Percentiles rank a stretch among this genome's conserved stretches.
These are phyloP conservation scores for Macrophomina pseudophaseolina DNA, from an alignment of 2,329 filamentous ascomycete genomes.

Conservation along the genomic window DNA sequence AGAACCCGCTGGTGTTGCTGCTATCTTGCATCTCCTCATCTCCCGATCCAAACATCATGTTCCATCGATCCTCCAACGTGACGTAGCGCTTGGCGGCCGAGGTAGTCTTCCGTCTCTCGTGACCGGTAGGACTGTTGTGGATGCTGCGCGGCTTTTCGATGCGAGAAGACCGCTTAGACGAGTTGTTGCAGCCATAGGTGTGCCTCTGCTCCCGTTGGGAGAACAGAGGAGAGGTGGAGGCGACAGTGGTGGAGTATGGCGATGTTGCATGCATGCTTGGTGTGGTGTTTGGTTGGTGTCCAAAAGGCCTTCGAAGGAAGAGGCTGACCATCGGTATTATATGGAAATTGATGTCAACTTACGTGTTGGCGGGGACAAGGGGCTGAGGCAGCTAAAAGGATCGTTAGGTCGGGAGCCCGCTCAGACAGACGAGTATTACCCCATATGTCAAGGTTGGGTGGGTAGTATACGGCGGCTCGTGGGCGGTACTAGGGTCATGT, in stretches of 20 bases:
- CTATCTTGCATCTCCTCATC: slow-evolving; percentile 22
- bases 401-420: slow-evolving; percentile 26
- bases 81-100: slow-evolving; percentile 46
- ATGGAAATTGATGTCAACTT: slow-evolving; percentile 25
- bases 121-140: slow-evolving; percentile 43
- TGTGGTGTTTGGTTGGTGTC: slow-evolving; percentile 21
- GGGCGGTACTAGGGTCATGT: slow-evolving; percentile 27
- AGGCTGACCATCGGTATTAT: slow-evolving; percentile 20
- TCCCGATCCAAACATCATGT: slow-evolving; percentile 46
- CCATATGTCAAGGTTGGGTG: slow-evolving; percentile 27
- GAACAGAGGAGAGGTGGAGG: slow-evolving; percentile 25
- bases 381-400: slow-evolving; percentile 27
- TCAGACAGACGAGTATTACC: slow-evolving; percentile 27
- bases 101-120: slow-evolving; percentile 45
- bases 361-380: slow-evolving; percentile 26
- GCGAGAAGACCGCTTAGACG: slow-evolving; percentile 38
- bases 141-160: slow-evolving; percentile 47
- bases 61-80: slow-evolving; percentile 47
- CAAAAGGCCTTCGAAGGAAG: slow-evolving; percentile 12
- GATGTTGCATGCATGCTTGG: slow-evolving; percentile 37
- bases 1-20: neutral
- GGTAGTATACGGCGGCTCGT: slow-evolving; percentile 27
- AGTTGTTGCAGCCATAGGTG: slow-evolving; percentile 32
- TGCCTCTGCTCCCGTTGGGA: slow-evolving; percentile 40
- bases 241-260: slow-evolving; percentile 18